Conservation (phyloP, 768 basidiomycete genomes). For the Hygrophorus russula region DNA sequence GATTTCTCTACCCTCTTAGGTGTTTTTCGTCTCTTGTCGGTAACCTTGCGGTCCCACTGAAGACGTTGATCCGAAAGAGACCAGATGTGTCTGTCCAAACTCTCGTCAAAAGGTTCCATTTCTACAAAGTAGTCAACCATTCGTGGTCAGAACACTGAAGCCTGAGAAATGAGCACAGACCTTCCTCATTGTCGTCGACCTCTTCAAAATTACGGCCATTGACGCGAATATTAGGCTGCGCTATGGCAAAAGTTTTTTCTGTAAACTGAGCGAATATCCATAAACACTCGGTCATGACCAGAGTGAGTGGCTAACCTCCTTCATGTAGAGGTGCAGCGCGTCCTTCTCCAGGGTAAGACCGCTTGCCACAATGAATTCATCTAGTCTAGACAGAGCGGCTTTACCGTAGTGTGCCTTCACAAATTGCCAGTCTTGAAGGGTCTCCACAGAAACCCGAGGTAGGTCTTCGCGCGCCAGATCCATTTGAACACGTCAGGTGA, state of each 20-base stretch:
- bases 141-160: no score
- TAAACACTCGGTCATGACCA: constrained; percentile 4
- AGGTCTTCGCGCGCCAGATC: constrained; percentile 30
- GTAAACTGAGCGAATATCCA: constrained; percentile 33
- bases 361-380: constrained; percentile 30
- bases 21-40: constrained; percentile 49
- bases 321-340: constrained; percentile 34
- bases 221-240: constrained; percentile 63
- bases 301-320: constrained; percentile 27
- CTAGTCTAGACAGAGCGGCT: constrained; percentile 33
- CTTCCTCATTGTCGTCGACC: constrained; percentile 42
- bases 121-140: constrained; percentile 22
- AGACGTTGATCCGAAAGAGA: constrained; percentile 64
- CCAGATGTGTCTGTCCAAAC: constrained; percentile 75
- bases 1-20: constrained; percentile 41
- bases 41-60: constrained; percentile 64
- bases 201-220: constrained; percentile 72
- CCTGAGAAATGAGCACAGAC: constrained; percentile 18
- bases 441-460: constrained; percentile 50
- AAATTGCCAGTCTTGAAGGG: constrained; percentile 54
- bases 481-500: constrained; percentile 25
- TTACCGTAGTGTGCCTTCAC: constrained; percentile 42
- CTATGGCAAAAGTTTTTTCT: constrained; percentile 48
- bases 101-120: constrained; percentile 79
- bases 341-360: constrained; percentile 33